A percentile compares a stretch with the other conserved stretches of the same genome.
Conservation (phyloP, 345 rosid genomes). For the Zanthoxylum bungeanum region DNA sequence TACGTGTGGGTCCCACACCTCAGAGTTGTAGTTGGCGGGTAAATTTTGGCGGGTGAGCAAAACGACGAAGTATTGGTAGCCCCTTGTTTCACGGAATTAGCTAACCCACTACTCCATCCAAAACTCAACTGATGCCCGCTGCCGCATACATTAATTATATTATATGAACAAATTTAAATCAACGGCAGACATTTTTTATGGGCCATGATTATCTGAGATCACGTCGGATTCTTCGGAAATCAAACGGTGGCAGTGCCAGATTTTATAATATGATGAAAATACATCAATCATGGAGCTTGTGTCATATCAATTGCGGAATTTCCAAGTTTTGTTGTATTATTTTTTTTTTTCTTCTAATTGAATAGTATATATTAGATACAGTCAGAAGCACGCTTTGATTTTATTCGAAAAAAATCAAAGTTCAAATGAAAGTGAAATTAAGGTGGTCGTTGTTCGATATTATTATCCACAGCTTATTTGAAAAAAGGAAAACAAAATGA, state of each 20-base stretch:
- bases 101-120: not conserved
- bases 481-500: too few relatives aligned
- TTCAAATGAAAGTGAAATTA: not conserved
- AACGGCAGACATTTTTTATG: not conserved
- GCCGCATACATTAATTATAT: too few relatives aligned
- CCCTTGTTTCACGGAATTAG: slow-evolving; percentile 12
- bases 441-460: too few relatives aligned
- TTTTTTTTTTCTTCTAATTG: not conserved
- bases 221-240: not conserved
- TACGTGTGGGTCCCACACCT: not conserved
- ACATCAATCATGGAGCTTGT: not conserved
- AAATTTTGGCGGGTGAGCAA: slow-evolving; percentile 30
- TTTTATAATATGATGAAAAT: not conserved
- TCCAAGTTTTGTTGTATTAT: not conserved
- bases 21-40: slow-evolving; percentile 19
- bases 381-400: not conserved
- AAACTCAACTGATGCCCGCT: not conserved
- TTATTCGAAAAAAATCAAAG: not conserved
- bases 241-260: not conserved
- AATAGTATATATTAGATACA: not conserved
- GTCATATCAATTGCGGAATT: not conserved
- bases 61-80: slow-evolving; percentile 17
- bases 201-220: not conserved
- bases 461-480: too few relatives aligned
- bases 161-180: not conserved